Evolutionary conservation across 768 basidiomycete genomes (phyloP).

Genomic region (Amanita phalloides): DNA sequence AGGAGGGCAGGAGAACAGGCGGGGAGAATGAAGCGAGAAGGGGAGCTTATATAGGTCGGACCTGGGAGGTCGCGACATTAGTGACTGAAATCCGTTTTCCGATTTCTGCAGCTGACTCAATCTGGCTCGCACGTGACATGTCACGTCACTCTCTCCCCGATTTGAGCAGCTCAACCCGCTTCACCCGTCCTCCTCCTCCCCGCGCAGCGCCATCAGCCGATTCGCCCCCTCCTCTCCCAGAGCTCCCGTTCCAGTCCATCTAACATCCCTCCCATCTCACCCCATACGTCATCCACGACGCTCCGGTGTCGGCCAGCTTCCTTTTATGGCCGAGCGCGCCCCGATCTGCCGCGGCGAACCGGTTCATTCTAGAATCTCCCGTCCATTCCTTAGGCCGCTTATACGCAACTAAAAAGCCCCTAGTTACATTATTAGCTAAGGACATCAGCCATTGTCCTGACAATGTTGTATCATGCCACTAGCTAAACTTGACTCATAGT

Average conservation of each 20-base stretch:
- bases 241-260: not conserved
- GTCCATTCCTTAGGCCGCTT: not conserved
- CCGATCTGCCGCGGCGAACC: not conserved
- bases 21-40: constrained; percentile 10
- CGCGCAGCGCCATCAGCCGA: constrained; percentile 9
- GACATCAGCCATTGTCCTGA: constrained; percentile 1
- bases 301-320: not conserved
- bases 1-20: constrained; percentile 7
- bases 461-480: not conserved
- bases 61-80: constrained; percentile 28
- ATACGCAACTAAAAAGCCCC: not conserved
- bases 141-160: not conserved
- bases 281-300: not conserved
- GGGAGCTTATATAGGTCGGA: constrained; percentile 26
- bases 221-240: not conserved
- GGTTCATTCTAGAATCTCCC: not conserved
- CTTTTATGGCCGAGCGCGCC: not conserved
- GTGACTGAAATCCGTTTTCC: constrained; percentile 23
- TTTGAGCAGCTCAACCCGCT: not conserved
- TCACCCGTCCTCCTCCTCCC: not conserved
- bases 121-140: constrained; percentile 13
- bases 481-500: not conserved
- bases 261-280: not conserved
- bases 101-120: constrained; percentile 22
- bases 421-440: constrained; percentile 2